phyloP scores from a whole-genome alignment of 257 asterid genomes.

The Lycium barbarum region DNA sequence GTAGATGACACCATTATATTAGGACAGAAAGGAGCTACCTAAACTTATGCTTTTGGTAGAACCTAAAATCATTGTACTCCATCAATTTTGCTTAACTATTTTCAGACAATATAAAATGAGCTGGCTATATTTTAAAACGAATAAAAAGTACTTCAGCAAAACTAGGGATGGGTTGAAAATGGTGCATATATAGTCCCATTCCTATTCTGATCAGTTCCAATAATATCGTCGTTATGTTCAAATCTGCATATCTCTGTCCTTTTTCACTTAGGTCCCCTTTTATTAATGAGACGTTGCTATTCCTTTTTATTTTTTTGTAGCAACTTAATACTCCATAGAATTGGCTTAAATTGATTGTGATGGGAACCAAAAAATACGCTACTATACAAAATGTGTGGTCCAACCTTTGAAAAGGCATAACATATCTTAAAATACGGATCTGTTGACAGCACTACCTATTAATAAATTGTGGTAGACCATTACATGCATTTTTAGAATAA shows the following conservation, averaged over 20 bases:
- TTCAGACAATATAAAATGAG: neutral
- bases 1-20: constrained; percentile 17
- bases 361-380: neutral
- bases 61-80: neutral
- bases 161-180: neutral
- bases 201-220: neutral
- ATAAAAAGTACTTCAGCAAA: neutral
- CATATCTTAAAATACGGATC: neutral
- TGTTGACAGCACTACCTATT: neutral
- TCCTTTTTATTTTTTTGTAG: neutral
- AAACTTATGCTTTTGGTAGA: neutral
- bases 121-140: neutral
- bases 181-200: neutral
- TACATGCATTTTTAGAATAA: neutral
- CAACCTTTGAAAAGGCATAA: neutral
- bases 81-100: neutral
- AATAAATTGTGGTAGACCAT: neutral
- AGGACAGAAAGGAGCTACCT: constrained; percentile 1
- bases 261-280: constrained; percentile 13
- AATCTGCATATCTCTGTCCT: neutral
- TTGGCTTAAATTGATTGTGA: neutral
- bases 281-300: neutral
- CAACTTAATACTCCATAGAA: neutral
- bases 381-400: neutral
- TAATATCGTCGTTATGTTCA: neutral